Percentiles rank a stretch among this genome's conserved stretches.
Conservation (phyloP, 805 yeast genomes). For the Metschnikowia picachoensis region DNA sequence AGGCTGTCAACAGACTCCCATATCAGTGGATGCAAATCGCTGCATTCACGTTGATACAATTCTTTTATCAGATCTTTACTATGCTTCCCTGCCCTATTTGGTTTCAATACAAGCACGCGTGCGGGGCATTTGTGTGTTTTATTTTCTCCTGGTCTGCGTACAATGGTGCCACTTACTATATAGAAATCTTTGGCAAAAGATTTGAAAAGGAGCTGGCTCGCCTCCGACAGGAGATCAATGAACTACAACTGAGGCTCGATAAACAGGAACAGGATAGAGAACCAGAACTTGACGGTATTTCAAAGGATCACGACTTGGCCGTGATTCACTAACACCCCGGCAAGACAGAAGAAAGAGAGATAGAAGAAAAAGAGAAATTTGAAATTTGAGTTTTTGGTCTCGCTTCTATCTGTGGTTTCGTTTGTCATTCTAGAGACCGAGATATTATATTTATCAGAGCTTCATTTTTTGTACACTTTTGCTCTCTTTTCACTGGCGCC, state of each 20-base stretch:
- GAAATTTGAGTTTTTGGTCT: too few relatives aligned
- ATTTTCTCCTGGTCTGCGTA: slow-evolving; percentile 81
- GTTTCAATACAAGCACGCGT: slow-evolving; percentile 65
- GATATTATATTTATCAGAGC: too few relatives aligned
- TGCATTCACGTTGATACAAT: slow-evolving; percentile 84
- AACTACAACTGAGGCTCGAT: slow-evolving; percentile 41
- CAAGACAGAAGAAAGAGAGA: too few relatives aligned
- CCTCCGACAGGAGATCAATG: slow-evolving; percentile 64
- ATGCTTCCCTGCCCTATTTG: slow-evolving; percentile 91
- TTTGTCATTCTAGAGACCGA: too few relatives aligned
- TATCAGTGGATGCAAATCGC: slow-evolving; percentile 79
- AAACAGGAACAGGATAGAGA: too few relatives aligned
- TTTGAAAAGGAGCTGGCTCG: slow-evolving; percentile 80
- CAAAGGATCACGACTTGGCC: too few relatives aligned
- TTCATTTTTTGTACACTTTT: too few relatives aligned
- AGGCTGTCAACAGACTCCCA: slow-evolving; percentile 75
- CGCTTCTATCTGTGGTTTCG: too few relatives aligned
- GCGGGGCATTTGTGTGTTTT: slow-evolving; percentile 60
- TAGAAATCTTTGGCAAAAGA: slow-evolving; percentile 87
- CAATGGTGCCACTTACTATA: slow-evolving; percentile 93
- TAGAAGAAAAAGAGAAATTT: too few relatives aligned
- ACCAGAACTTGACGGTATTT: too few relatives aligned
- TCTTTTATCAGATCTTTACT: slow-evolving; percentile 77
- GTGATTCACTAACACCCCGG: too few relatives aligned
- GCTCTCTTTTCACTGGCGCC: too few relatives aligned